Base-by-base conservation (phyloP, 1,284 basidiomycete species). In the Caloboletus inedulis region DNA sequence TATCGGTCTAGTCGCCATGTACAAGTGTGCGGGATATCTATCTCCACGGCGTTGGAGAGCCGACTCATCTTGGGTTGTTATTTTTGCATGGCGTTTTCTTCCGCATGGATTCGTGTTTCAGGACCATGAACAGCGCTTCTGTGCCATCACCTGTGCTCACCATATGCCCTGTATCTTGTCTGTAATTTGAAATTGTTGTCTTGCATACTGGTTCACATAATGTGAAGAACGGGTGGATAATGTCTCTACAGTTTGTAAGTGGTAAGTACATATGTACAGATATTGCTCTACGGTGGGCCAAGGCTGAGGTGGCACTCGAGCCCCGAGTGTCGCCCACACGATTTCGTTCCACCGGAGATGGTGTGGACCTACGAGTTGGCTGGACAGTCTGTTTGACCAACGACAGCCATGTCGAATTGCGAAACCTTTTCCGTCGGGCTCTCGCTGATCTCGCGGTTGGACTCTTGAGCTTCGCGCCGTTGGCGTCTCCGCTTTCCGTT, bases 401-500 rank as follows among this genome's bases (percentile, higher is more conserved):
- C 5, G 23, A 23, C 27, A 10, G 13, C 18, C 6, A 41, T 21
- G 33, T 45, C 51, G 13, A 3, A 1, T 36, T 47, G 43, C 2
- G 34, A 39, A 19, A 40, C 45, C 34, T 66, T 63, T 4, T 56
- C 53, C 1, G 16, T 18, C 1, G 33, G 1, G n/a, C 16, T 41
- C 2, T 33, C 39, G 12, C 29, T 3, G 13, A 4, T 10, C 19
- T 30, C 43, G 25, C 7, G 18, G 7, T 1, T 39, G 4, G 29
- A 18, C 1, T 31, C 41, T 35, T 42, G 53, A 9, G 57, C 55
- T 47, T 71, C 69, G 27, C 61, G 57, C 40, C 48, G 59, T 27
- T 54, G 48, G 33, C 62, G 63, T 43, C 65, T 67, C 37, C 68
- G 69, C 13, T 54, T 58, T 18, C 72, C 78, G 16, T 71, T 72